Evolutionary conservation across 352 stramenopile species (phyloP).

Genomic region (Thalassiosira sp.): DNA sequence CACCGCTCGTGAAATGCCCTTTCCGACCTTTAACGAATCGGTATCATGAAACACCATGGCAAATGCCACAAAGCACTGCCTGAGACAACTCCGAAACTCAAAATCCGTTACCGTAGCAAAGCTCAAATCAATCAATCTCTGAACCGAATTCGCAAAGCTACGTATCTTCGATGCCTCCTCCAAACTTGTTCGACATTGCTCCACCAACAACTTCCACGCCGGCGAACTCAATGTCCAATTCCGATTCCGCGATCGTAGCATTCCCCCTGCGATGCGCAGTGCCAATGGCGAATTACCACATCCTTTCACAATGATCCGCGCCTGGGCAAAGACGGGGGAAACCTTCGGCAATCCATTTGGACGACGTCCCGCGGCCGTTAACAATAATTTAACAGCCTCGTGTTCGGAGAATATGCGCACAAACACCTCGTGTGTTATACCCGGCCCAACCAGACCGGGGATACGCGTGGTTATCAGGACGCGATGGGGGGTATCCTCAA

Average conservation of each 20-base stretch:
- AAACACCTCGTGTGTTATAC: conserved; percentile 79
- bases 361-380: conserved; percentile 70
- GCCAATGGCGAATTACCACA: conserved; percentile 81
- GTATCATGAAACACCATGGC: conserved; percentile 80
- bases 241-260: conserved; percentile 73
- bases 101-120: conserved; percentile 73
- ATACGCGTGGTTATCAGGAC: conserved; percentile 78
- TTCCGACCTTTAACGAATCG: conserved; percentile 73
- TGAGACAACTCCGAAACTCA: conserved; percentile 53
- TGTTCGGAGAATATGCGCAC: conserved; percentile 81
- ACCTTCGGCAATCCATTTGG: conserved; percentile 75
- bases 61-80: conserved; percentile 79
- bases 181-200: conserved; percentile 75
- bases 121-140: conserved; percentile 76
- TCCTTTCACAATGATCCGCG: conserved; percentile 79
- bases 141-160: conserved; percentile 80
- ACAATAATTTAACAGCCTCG: conserved; percentile 79
- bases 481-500: conserved; percentile 60
- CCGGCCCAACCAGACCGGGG: conserved; percentile 63
- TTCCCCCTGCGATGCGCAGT: conserved; percentile 73
- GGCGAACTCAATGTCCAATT: conserved; percentile 80
- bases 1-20: conserved; percentile 76
- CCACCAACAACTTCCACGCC: conserved; percentile 72
- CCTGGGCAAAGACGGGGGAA: conserved; percentile 77
- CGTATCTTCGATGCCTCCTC: conserved; percentile 77